A percentile compares a stretch with the other conserved stretches of the same genome.
Conservation (phyloP, 768 basidiomycete genomes). For the Podaxis sp. region DNA sequence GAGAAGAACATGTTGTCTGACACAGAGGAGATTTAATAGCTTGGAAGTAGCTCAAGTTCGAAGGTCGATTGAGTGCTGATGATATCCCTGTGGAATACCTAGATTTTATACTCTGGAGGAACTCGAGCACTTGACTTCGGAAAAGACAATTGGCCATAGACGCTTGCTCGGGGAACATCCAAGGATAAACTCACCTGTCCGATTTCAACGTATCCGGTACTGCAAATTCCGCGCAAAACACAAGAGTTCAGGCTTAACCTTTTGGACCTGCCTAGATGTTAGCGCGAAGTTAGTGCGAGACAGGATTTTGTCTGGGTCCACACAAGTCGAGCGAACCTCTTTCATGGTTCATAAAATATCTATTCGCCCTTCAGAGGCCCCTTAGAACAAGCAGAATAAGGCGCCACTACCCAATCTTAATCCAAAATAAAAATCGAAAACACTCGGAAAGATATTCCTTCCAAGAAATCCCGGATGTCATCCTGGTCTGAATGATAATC, state of each 20-base stretch:
- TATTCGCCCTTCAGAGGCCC: not conserved
- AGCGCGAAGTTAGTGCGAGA: not conserved
- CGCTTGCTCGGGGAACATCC: not conserved
- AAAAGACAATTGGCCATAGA: not conserved
- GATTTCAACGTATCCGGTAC: not conserved
- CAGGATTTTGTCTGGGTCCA: not conserved
- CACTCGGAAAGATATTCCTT: no score
- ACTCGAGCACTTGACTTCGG: not conserved
- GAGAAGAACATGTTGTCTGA: slow-evolving; percentile 6
- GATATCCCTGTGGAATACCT: not conserved
- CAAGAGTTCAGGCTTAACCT: not conserved
- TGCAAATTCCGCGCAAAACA: not conserved
- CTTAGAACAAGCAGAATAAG: no score
- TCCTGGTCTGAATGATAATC: no score
- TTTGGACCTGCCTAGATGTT: not conserved
- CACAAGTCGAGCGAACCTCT: not conserved
- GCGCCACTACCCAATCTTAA: no score
- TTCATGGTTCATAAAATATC: not conserved
- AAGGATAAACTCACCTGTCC: not conserved
- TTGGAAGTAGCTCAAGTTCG: not conserved
- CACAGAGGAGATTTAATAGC: not conserved
- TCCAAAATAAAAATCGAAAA: no score
- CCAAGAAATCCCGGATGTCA: no score
- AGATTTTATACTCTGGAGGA: not conserved
- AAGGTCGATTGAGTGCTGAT: not conserved